Evolutionary conservation across 495 filamentous ascomycete genomes (phyloP), one percentile per base, ranked within the genome.

Genomic region (Trichoderma erinaceum): DNA sequence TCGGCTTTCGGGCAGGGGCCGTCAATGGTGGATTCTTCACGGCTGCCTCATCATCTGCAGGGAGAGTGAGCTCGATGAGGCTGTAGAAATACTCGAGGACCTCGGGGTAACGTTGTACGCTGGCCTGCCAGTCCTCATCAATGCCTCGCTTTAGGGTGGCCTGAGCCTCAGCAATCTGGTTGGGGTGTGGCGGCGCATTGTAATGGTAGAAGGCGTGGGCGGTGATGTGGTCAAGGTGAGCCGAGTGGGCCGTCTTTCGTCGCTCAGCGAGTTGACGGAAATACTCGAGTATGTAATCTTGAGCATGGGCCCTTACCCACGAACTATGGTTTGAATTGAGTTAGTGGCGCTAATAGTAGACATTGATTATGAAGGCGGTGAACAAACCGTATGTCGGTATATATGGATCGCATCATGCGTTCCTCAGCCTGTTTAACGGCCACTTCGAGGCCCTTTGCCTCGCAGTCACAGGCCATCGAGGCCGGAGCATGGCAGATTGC

Each of bases 21-120:
- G 81, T 83, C 65, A 86, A 74, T 10, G 84, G 84, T 64, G 83
- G 84, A 69, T 86, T 83, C 69, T 82, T 82, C 63, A 86, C 83
- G 38, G 77, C 77, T 2, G 78, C 73, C 41, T 85, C 83, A 67
- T 84, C 79, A 61, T 86, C 83, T 27, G 76, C 73, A 0, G 88
- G 88, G 8, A 89, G 74, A 56, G 79, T 82, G 67, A 89, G 70
- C 69, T 88, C 85, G 18, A 90, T 84, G 32, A 89, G 77, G 67
- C 83, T 81, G 78, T 85, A 91, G 71, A 87, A 91, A 73, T 90
- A 89, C 76, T 91, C 87, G 48, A 92, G 79, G 32, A 91, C 88
- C 71, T 90, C 87, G 5, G 89, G 89, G 70, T 92, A 92, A 65
- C 84, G 80, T 66, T 90, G 85, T 44, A 90, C 88, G 38, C 83